Evolutionary conservation across 2,329 filamentous ascomycete genomes (phyloP).

Genomic region (Curvularia eragrostidis): DNA sequence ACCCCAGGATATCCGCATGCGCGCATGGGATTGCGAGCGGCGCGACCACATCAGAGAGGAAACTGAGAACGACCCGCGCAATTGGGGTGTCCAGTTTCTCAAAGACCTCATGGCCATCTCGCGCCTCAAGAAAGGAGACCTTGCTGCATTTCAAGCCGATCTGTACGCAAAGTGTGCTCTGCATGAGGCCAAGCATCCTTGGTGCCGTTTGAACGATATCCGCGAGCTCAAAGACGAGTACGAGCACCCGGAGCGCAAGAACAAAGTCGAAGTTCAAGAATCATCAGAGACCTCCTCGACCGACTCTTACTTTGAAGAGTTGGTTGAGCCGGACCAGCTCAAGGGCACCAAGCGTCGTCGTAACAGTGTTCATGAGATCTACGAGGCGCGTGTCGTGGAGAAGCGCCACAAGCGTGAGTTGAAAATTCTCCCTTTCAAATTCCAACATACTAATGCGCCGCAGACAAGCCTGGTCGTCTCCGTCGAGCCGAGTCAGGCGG

Average conservation of each 20-base stretch:
- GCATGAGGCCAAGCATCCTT: slow-evolving; percentile 41
- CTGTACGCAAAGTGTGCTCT: slow-evolving; percentile 34
- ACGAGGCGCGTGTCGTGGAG: slow-evolving; percentile 36
- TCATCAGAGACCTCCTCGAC: slow-evolving; percentile 30
- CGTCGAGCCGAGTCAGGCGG: slow-evolving; percentile 36
- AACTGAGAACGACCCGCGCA: slow-evolving; percentile 45
- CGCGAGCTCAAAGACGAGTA: slow-evolving; percentile 41
- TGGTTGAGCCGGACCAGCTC: slow-evolving; percentile 35
- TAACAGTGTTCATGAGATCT: slow-evolving; percentile 35
- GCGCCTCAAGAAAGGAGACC: slow-evolving; percentile 35
- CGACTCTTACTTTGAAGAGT: slow-evolving; percentile 41
- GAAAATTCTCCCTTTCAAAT: neutral
- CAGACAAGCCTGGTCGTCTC: slow-evolving; percentile 31
- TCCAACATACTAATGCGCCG: slow-evolving; percentile 8
- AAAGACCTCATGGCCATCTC: slow-evolving; percentile 43
- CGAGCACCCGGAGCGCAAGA: slow-evolving; percentile 29
- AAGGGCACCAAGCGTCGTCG: slow-evolving; percentile 29
- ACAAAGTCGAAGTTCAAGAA: slow-evolving; percentile 15
- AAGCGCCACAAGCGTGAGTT: slow-evolving; percentile 37
- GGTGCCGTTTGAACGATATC: slow-evolving; percentile 41
- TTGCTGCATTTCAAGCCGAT: slow-evolving; percentile 35
- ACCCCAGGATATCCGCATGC: slow-evolving; percentile 47
- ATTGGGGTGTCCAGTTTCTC: slow-evolving; percentile 49
- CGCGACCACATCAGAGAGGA: slow-evolving; percentile 44
- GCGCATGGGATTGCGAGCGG: slow-evolving; percentile 45